A percentile compares a stretch with the other conserved stretches of the same genome.
Conservation (phyloP, 169 alveolate species). For the Plasmodium knowlesi region DNA sequence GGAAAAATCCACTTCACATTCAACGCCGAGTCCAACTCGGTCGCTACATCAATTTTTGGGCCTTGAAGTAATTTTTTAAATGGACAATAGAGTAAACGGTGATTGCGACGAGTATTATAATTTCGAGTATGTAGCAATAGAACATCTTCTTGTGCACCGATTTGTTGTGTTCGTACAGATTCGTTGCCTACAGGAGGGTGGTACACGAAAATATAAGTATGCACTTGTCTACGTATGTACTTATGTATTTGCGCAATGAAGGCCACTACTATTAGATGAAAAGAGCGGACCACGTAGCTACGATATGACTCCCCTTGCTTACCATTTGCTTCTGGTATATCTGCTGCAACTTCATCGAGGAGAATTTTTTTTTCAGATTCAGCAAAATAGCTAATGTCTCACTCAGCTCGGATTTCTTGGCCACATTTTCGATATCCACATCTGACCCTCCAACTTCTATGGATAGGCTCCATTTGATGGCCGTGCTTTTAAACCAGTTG, state of each 20-base stretch:
- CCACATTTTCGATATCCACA: constrained; percentile 72
- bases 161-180: constrained; percentile 81
- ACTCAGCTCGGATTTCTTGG: constrained; percentile 77
- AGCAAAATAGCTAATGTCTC: constrained; percentile 13
- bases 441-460: constrained; percentile 81
- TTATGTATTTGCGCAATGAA: neutral
- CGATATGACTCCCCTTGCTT: neutral
- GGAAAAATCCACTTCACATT: neutral
- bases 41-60: constrained; percentile 78
- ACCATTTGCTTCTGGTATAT: constrained; percentile 48
- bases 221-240: neutral
- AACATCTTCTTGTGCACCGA: constrained; percentile 79
- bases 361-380: constrained; percentile 26
- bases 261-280: neutral
- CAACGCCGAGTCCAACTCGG: neutral
- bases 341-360: constrained; percentile 58
- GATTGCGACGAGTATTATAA: constrained; percentile 74
- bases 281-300: neutral
- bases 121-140: constrained; percentile 78
- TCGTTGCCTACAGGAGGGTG: constrained; percentile 76
- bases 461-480: constrained; percentile 78
- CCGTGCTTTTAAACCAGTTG: constrained; percentile 78
- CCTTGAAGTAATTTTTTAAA: constrained; percentile 80
- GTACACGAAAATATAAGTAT: constrained; percentile 6
- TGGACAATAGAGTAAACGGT: constrained; percentile 80